Evolutionary conservation across 1,284 basidiomycete genomes (phyloP).

Genomic region (Tremellales sp.): DNA sequence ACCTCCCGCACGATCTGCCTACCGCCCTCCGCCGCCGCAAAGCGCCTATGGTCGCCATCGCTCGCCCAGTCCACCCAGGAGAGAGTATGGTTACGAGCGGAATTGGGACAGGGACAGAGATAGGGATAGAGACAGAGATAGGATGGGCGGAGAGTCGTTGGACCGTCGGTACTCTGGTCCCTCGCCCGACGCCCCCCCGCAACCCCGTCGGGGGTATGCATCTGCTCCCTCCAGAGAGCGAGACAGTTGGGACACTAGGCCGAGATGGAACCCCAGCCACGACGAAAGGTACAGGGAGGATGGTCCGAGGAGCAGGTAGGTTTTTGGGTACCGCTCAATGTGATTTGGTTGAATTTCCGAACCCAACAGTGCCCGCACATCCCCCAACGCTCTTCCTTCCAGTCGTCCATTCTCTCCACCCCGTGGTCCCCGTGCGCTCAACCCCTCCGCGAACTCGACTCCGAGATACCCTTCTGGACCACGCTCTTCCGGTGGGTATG

Average conservation of each 20-base stretch:
- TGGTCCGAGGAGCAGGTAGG: background rate
- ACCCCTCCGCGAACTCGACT: conserved; percentile 5
- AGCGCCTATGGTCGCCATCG: too few species aligned
- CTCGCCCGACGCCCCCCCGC: background rate
- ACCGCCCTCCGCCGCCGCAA: too few species aligned
- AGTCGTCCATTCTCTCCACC: conserved; percentile 19
- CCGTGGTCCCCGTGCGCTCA: conserved; percentile 7
- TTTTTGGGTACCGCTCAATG: background rate
- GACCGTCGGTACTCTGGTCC: too few species aligned
- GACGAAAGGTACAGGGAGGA: conserved; percentile 15
- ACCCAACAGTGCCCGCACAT: background rate
- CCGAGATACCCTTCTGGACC: conserved; percentile 13
- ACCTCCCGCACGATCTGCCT: too few species aligned
- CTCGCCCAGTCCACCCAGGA: too few species aligned
- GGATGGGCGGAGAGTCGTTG: background rate
- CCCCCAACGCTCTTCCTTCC: background rate
- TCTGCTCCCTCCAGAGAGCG: conserved; percentile 3
- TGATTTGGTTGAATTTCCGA: background rate
- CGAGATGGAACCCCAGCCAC: conserved; percentile 8
- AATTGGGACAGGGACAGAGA: conserved; percentile 19
- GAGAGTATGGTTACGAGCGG: conserved; percentile 11
- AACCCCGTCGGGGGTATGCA: background rate
- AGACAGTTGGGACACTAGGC: conserved; percentile 6
- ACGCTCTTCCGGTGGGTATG: background rate
- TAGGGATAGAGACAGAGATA: conserved; percentile 3